phyloP scores from a whole-genome alignment of 768 basidiomycete genomes.

The Lactarius quietus region DNA sequence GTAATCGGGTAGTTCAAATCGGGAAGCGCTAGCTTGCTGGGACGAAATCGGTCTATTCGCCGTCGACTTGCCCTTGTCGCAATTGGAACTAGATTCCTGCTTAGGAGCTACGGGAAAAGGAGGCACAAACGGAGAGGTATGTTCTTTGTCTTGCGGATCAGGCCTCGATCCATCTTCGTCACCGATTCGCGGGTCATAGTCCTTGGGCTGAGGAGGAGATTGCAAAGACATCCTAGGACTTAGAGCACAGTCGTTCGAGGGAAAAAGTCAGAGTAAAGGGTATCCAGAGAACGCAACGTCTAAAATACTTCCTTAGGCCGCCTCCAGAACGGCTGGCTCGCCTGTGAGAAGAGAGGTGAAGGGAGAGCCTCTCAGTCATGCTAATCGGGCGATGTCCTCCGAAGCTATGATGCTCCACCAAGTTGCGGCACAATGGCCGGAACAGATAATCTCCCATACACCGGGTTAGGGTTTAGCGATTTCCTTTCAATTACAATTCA shows the following conservation, averaged over 20 bases:
- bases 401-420: neutral
- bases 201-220: neutral
- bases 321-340: neutral
- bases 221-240: slow-evolving; percentile 6
- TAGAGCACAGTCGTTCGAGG: neutral
- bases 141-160: slow-evolving; percentile 16
- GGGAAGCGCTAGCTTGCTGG: neutral
- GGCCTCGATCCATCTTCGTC: slow-evolving; percentile 26
- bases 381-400: neutral
- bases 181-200: slow-evolving; percentile 32
- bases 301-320: neutral
- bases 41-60: neutral
- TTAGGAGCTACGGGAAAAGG: slow-evolving; percentile 5
- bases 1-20: slow-evolving; percentile 30
- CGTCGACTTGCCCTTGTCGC: slow-evolving; percentile 2
- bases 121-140: neutral
- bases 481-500: neutral
- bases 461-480: neutral
- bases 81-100: neutral
- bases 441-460: neutral
- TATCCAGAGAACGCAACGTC: neutral
- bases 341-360: neutral
- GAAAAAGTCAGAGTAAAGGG: neutral
- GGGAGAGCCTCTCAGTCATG: neutral
- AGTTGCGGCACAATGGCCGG: neutral